Percentiles rank a stretch among this genome's conserved stretches.
These are phyloP conservation scores for Hawksworthiomyces lignivorus DNA, from an alignment of 2,329 filamentous ascomycete genomes.

Conservation along the genomic window DNA sequence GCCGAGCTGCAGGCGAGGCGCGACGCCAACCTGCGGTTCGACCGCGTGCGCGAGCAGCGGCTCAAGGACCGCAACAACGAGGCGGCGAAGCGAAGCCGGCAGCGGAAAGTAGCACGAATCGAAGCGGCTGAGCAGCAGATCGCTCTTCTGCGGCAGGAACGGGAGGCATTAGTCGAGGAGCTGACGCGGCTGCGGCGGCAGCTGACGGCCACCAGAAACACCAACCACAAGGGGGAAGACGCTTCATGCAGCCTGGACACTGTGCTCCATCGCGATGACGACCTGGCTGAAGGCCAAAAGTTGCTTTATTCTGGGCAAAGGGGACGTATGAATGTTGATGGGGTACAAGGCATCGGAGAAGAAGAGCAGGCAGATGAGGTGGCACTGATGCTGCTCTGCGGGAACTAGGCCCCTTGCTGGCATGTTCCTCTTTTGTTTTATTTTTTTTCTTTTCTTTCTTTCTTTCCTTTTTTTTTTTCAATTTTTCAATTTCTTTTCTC, in stretches of 20 bases:
- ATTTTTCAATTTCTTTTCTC: too few relatives aligned
- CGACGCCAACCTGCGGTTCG: constrained; percentile 16
- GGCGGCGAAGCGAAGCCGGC: constrained; percentile 18
- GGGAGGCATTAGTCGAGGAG: constrained; percentile 4
- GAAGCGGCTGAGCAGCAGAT: constrained; percentile 13
- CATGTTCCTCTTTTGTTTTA: too few relatives aligned
- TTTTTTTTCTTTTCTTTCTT: background rate
- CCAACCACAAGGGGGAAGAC: background rate
- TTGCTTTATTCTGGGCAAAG: too few relatives aligned
- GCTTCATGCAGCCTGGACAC: too few relatives aligned
- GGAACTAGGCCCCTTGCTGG: too few relatives aligned
- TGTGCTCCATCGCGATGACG: too few relatives aligned
- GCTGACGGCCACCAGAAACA: background rate
- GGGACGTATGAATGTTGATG: too few relatives aligned
- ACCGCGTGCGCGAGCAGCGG: constrained; percentile 16
- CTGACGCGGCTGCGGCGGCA: constrained; percentile 4
- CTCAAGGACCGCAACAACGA: constrained; percentile 19
- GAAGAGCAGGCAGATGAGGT: too few relatives aligned
- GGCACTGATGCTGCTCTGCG: too few relatives aligned
- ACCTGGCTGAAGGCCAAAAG: too few relatives aligned
- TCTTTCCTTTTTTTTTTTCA: background rate
- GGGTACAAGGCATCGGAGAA: too few relatives aligned
- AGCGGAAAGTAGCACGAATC: constrained; percentile 16
- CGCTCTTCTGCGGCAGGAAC: constrained; percentile 3
- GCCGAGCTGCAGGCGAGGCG: constrained; percentile 12